phyloP scores from a whole-genome alignment of 441 rosid species.

The Biscutella laevigata region DNA sequence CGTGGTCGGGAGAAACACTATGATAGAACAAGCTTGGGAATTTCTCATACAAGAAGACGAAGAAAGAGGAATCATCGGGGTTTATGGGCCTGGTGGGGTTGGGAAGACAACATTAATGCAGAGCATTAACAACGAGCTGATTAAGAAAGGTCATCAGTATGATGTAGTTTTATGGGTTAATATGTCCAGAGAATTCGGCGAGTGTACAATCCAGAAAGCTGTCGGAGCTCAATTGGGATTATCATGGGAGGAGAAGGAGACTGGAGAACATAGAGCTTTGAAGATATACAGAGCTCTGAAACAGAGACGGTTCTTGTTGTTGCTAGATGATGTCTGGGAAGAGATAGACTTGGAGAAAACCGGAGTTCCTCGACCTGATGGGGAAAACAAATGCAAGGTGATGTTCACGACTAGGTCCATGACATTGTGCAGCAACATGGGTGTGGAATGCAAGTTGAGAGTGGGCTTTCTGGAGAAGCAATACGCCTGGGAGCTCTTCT shows the following conservation, averaged over 20 bases:
- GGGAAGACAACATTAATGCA: constrained; percentile 40
- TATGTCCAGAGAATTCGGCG: constrained; percentile 34
- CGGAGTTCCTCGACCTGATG: constrained; percentile 40
- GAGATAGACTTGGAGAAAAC: constrained; percentile 34
- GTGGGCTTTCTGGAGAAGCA: constrained; percentile 32
- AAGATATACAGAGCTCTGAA: constrained; percentile 32
- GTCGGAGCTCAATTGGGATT: constrained; percentile 33
- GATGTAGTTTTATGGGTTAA: constrained; percentile 39
- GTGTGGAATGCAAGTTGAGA: constrained; percentile 34
- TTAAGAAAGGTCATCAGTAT: constrained; percentile 20
- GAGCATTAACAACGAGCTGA: constrained; percentile 27
- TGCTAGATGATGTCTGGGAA: constrained; percentile 50
- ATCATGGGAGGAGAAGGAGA: constrained; percentile 34
- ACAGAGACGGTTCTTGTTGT: constrained; percentile 34
- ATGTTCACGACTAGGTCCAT: constrained; percentile 41
- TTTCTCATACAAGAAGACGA: constrained; percentile 26
- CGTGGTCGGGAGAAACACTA: constrained; percentile 25
- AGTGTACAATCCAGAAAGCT: constrained; percentile 34
- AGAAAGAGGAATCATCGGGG: constrained; percentile 29
- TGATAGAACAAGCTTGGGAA: constrained; percentile 26
- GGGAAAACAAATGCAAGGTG: constrained; percentile 34
- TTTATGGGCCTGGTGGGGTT: constrained; percentile 41
- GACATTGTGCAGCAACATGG: constrained; percentile 36
- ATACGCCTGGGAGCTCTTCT: constrained; percentile 40
- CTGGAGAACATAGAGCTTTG: constrained; percentile 28